Conservation (phyloP, 108 stramenopile species). For the Nitzschia sp. region DNA sequence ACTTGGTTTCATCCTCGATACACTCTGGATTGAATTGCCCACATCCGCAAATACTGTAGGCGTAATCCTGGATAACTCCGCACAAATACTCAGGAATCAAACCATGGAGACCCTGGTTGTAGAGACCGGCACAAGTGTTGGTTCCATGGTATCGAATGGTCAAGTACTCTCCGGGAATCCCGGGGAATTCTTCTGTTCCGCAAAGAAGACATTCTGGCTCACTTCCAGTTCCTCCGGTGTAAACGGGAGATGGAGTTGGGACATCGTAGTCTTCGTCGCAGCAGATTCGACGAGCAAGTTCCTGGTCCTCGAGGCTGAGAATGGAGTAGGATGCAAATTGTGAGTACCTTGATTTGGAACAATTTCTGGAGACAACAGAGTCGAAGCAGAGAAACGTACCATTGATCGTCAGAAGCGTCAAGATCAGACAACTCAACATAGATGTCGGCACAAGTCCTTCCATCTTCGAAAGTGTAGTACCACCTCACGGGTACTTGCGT, state of each 20-base stretch:
- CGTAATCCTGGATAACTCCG: conserved; percentile 2
- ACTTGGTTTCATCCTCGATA: conserved; percentile 3
- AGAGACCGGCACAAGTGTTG: conserved; percentile 4
- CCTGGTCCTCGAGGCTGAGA: background rate
- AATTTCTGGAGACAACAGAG: too few relatives aligned
- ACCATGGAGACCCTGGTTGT: conserved; percentile 2
- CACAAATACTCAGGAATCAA: conserved; percentile 10
- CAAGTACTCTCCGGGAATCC: background rate
- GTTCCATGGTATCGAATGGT: conserved; percentile 5
- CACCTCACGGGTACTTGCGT: conserved; percentile 6
- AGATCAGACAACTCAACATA: conserved; percentile 1
- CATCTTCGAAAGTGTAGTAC: conserved; percentile 3
- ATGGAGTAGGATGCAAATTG: too few relatives aligned
- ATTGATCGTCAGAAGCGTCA: background rate
- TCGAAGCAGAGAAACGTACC: background rate
- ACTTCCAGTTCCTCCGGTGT: conserved; percentile 1
- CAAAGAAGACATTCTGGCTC: conserved; percentile 11
- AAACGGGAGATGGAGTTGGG: conserved; percentile 1
- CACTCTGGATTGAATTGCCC: conserved; percentile 5
- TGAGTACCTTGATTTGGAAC: too few relatives aligned
- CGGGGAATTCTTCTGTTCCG: conserved; percentile 8
- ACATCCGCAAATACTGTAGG: conserved; percentile 1
- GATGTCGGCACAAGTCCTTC: conserved; percentile 7
- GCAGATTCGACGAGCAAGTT: background rate
- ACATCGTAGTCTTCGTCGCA: background rate